phyloP scores from a whole-genome alignment of 805 yeast species.

The Grigorovia yakushimaensis region DNA sequence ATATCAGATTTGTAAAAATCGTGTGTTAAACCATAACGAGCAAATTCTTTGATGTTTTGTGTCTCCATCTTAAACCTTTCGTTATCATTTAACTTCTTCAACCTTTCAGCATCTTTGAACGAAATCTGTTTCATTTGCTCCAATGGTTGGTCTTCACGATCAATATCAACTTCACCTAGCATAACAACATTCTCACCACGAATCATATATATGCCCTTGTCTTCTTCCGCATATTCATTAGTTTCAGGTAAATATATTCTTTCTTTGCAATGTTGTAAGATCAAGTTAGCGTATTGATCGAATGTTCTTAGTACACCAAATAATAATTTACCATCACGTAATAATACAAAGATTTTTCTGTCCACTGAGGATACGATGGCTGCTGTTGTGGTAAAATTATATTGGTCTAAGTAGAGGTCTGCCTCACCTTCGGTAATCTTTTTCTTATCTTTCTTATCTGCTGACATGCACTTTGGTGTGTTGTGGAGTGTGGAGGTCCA shows the following conservation, averaged over 20 bases:
- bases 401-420: slow-evolving; percentile 64
- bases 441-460: slow-evolving; percentile 9
- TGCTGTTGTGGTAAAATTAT: slow-evolving; percentile 80
- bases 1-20: slow-evolving; percentile 48
- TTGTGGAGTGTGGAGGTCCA: no score
- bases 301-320: slow-evolving; percentile 89
- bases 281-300: slow-evolving; percentile 89
- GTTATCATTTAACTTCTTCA: slow-evolving; percentile 26
- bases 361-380: slow-evolving; percentile 84
- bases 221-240: slow-evolving; percentile 59
- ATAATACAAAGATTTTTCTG: slow-evolving; percentile 67
- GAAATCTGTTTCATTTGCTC: slow-evolving; percentile 46
- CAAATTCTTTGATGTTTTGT: slow-evolving; percentile 38
- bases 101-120: slow-evolving; percentile 50
- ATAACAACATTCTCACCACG: slow-evolving; percentile 95
- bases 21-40: slow-evolving; percentile 45
- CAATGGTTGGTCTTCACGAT: slow-evolving; percentile 66
- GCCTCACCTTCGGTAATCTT: slow-evolving; percentile 34
- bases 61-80: slow-evolving; percentile 34
- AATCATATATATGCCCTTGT: slow-evolving; percentile 72
- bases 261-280: slow-evolving; percentile 83
- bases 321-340: slow-evolving; percentile 82
- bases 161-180: slow-evolving; percentile 89
- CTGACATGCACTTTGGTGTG: slow-evolving; percentile 1
- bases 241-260: slow-evolving; percentile 57